phyloP scores from a whole-genome alignment of 2,329 filamentous ascomycete species.

The Xylaria sp. region DNA sequence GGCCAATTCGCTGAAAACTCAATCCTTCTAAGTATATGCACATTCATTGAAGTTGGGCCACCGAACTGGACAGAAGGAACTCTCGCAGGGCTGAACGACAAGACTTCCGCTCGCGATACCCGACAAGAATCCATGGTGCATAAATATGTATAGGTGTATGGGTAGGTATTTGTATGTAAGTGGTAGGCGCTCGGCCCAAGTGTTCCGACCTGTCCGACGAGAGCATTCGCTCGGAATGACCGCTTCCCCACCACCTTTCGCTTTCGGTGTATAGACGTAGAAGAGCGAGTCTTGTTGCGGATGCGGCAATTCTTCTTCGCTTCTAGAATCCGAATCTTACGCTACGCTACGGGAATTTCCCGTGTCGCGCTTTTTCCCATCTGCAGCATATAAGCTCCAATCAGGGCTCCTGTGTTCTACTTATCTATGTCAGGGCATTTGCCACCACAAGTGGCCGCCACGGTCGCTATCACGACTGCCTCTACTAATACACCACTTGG shows the following conservation, averaged over 20 bases:
- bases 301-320: conserved; percentile 25
- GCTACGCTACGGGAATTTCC: conserved; percentile 15
- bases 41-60: neutral
- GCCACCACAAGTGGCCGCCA: conserved; percentile 7
- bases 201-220: conserved; percentile 31
- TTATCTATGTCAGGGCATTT: neutral
- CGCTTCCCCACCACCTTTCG: conserved; percentile 42
- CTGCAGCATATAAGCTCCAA: conserved; percentile 8
- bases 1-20: conserved; percentile 20
- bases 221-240: conserved; percentile 46
- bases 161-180: too few species aligned
- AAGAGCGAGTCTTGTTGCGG: conserved; percentile 18
- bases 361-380: conserved; percentile 8
- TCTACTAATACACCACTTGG: neutral
- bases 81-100: conserved; percentile 30
- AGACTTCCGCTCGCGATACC: neutral
- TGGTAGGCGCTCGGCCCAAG: conserved; percentile 38
- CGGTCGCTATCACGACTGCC: neutral
- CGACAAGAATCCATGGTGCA: neutral
- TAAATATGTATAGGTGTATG: too few species aligned
- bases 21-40: neutral
- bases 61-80: neutral
- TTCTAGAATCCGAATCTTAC: conserved; percentile 33
- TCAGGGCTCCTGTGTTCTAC: neutral
- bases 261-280: conserved; percentile 25